Evolutionary conservation across 2,329 filamentous ascomycete genomes (phyloP).

Genomic region (Stachybotrys echinatus): DNA sequence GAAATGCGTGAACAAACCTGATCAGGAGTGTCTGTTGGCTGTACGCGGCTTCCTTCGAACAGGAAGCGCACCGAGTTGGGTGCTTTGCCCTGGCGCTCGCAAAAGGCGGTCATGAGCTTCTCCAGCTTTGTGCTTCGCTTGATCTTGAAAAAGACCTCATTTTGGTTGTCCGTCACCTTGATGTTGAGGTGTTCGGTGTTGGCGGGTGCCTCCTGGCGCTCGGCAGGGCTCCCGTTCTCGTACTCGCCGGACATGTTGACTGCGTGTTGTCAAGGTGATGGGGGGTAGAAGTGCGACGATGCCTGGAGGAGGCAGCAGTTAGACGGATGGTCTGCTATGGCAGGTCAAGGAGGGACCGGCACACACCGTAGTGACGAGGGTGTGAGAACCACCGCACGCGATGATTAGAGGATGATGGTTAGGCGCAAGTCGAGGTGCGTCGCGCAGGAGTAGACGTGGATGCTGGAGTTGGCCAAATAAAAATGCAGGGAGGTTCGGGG

Average conservation of each 20-base stretch:
- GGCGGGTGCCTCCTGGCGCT: slow-evolving; percentile 35
- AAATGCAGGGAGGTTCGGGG: too few species aligned
- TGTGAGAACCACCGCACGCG: too few species aligned
- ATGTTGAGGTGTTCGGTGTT: slow-evolving; percentile 89
- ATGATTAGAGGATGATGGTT: too few species aligned
- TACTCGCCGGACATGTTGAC: slow-evolving; percentile 38
- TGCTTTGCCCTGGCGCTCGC: slow-evolving; percentile 90
- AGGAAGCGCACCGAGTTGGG: slow-evolving; percentile 82
- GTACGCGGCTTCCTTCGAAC: slow-evolving; percentile 92
- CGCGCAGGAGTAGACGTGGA: too few species aligned
- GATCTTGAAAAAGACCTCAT: slow-evolving; percentile 99
- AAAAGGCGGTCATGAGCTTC: slow-evolving; percentile 98
- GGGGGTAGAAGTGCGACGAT: neutral
- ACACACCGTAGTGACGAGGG: too few species aligned
- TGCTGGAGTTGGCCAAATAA: too few species aligned
- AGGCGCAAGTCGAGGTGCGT: too few species aligned
- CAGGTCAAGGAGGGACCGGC: too few species aligned
- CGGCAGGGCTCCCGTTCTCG: slow-evolving; percentile 45
- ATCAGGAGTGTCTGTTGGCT: slow-evolving; percentile 84
- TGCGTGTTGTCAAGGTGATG: slow-evolving; percentile 28
- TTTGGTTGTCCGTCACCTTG: slow-evolving; percentile 99
- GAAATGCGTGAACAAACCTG: slow-evolving; percentile 56
- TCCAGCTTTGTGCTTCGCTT: slow-evolving; percentile 93
- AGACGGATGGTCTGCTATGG: too few species aligned
- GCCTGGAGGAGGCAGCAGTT: neutral